A percentile compares a stretch with the other conserved stretches of the same genome.
phyloP scores from a whole-genome alignment of 108 stramenopile species.

The Poteriospumella lacustris region DNA sequence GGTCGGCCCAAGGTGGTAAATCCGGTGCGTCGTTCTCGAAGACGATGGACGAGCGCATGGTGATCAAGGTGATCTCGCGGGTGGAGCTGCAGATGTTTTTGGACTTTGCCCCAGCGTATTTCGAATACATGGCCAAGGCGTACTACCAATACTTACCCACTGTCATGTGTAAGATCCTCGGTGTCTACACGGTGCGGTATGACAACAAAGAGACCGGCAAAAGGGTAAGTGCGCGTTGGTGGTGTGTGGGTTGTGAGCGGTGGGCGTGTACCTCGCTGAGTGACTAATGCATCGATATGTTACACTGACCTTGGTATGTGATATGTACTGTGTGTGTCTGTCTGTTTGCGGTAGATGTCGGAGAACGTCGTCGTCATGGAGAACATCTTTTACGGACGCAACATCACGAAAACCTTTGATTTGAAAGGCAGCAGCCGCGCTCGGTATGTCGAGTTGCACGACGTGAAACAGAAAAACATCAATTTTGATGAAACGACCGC shows the following conservation, averaged over 20 bases:
- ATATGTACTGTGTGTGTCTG: not conserved
- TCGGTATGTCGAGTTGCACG: constrained; percentile 64
- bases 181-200: constrained; percentile 91
- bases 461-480: not conserved
- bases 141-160: constrained; percentile 87
- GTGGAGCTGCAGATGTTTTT: constrained; percentile 97
- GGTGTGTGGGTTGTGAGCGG: no score
- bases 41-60: constrained; percentile 78
- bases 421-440: constrained; percentile 86
- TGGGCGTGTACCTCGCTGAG: not conserved
- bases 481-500: not conserved
- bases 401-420: constrained; percentile 80
- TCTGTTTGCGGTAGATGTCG: not conserved
- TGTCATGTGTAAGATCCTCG: constrained; percentile 89
- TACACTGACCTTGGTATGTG: not conserved
- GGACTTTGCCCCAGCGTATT: constrained; percentile 90
- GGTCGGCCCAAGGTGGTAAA: constrained; percentile 28
- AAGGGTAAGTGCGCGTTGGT: constrained; percentile 73
- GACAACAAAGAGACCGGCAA: constrained; percentile 87
- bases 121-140: constrained; percentile 88
- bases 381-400: constrained; percentile 85
- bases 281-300: not conserved
- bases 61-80: constrained; percentile 84
- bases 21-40: constrained; percentile 76
- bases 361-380: constrained; percentile 77